Base-by-base conservation (phyloP, 2,329 filamentous ascomycete species). In the Pezicula neosporulosa region DNA sequence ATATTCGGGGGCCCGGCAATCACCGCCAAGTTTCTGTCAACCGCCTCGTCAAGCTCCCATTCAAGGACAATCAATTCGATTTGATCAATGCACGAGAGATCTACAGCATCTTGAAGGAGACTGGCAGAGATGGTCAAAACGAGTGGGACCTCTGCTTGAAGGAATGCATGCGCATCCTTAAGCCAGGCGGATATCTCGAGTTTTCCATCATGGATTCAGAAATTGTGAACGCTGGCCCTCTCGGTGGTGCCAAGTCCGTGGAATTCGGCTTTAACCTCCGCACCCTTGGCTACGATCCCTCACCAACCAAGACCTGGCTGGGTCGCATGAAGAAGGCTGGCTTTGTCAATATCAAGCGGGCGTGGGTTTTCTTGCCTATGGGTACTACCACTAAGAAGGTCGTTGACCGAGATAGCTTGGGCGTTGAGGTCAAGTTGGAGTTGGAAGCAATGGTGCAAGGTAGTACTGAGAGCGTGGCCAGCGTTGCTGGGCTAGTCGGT, bases 221-320 rank as follows among this genome's bases (percentile, higher is more conserved):
- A 64, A 85, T 99, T 60, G 84, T 95, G 56, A 92, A 91, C 58
- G 85, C 90, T 0, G 92, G 92, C 0, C 85, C 88, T 0, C 77
- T 86, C 18, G 90, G 86, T 35, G 84, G 90, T 51, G 90, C 90
- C 43, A 87, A 94, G 68, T 88, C 87, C 45, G 90, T 95, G 49
- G 92, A 97, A 70, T 97, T 99, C 65, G 87, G 88, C 38, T 95
- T 94, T 75, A 86, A 89, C 48, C 85, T 99, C 54, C 89, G 88
- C 70, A 93, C 89, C 0, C 82, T 93, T 3, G 93, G 93, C 28
- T 97, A 97, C 67, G 94, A 97, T 66, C 85, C 93, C 2, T 77
- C 77, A 48, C 89, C 93, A 0, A 94, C 90, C 13, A 91, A 90
- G 70, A 78, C 80, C 51, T 97, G 93, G 75, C 76, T 97, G 3